Evolutionary conservation across 2,329 filamentous ascomycete species (phyloP), one percentile per base, ranked within the genome.

Genomic region (Fusarium virguliforme): DNA sequence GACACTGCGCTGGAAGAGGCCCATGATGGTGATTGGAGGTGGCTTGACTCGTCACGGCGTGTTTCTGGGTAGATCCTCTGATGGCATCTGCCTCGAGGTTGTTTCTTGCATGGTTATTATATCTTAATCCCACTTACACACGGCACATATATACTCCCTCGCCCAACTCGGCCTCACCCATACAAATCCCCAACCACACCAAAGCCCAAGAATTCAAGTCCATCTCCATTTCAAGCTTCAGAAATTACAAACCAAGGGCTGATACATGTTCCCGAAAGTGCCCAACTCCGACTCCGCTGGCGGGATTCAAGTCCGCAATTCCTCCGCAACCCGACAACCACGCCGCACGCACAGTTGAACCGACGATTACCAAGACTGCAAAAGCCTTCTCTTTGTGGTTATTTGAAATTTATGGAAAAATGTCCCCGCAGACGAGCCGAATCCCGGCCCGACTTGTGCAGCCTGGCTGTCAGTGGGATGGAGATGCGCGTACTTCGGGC

Each of bases 1-100:
- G 9, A 75, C 59, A 13, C 56, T 34, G 0, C 71, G 64, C n/a
- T 71, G 69, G 8, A 60, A 32, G 2, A 75, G 8, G 18, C 55
- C 58, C 62, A 72, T 68, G 3, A 26, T 38, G 8, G 2, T 35
- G 7, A 13, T 37, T 6, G 4, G 7, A 10, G 15, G 12, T 4
- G 22, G 1, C n/a, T 54, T 6, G 4, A 26, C 8, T 6, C 10
- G 6, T 9, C 28, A 10, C 0, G 1, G n/a, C n/a, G 1, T 9
- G 5, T 1, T 7, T 0, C 28, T 5, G 1, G 28, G 3, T 6
- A 22, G 26, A 26, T 1, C 4, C 1, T 54, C 24, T n/a, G 12
- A 3, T 53, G 30, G 0, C 26, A 1, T 51, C 35, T 3, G n/a
- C n/a, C 3, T 53, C 13, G 18, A 24, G n/a, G 8, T 15, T 53